Conservation (phyloP, 768 basidiomycete species). For the Leccinum uliginosum region DNA sequence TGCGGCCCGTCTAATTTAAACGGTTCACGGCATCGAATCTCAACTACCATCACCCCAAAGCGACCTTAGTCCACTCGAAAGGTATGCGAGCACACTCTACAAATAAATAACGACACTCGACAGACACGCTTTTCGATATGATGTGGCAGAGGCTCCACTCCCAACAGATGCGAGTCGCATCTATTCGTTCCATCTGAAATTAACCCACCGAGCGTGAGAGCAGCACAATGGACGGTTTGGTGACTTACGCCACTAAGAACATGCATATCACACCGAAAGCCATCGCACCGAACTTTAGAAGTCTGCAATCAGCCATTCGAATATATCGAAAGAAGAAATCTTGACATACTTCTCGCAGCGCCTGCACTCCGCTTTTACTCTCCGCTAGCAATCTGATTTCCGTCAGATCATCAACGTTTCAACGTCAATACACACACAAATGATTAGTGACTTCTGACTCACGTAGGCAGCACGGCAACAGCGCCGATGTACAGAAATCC, state of each 20-base stretch:
- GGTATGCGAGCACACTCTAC: constrained; percentile 8
- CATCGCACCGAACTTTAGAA: constrained; percentile 82
- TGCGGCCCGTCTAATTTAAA: constrained; percentile 21
- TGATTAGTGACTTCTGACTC: constrained; percentile 32
- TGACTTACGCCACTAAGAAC: constrained; percentile 85
- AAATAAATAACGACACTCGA: not conserved
- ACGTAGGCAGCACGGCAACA: constrained; percentile 89
- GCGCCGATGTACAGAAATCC: constrained; percentile 93
- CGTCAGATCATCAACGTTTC: constrained; percentile 8
- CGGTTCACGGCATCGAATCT: constrained; percentile 25
- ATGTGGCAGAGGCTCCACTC: constrained; percentile 1
- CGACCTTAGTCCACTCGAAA: not conserved
- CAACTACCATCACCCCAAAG: constrained; percentile 6
- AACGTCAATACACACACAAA: not conserved
- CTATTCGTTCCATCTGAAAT: constrained; percentile 75
- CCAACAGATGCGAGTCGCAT: constrained; percentile 16
- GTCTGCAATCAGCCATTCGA: constrained; percentile 17
- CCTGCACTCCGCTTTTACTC: constrained; percentile 83
- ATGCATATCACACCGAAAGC: constrained; percentile 86
- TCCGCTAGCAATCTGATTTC: constrained; percentile 69
- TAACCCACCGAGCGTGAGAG: constrained; percentile 18
- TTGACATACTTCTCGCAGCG: constrained; percentile 72
- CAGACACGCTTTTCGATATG: not conserved
- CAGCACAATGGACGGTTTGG: constrained; percentile 11
- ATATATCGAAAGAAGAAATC: constrained; percentile 9